These are phyloP conservation scores for Phylloporus scabripes DNA, from an alignment of 768 basidiomycete genomes.

Conservation along the genomic window DNA sequence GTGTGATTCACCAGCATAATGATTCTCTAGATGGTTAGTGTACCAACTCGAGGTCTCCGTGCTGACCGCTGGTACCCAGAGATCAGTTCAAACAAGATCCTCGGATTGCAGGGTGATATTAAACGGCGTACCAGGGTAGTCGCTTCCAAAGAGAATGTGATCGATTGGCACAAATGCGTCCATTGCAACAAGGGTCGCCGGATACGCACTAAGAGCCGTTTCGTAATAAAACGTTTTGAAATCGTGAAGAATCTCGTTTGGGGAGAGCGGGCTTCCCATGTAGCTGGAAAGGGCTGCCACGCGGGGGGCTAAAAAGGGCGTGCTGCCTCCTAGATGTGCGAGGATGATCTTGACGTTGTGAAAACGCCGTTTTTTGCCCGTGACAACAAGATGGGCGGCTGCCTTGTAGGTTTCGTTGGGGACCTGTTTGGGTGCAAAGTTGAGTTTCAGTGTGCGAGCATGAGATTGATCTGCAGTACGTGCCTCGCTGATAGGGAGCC, in stretches of 20 bases:
- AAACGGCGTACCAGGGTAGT: conserved; percentile 59
- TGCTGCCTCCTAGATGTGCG: conserved; percentile 70
- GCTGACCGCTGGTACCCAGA: conserved; percentile 46
- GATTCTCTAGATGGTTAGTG: conserved; percentile 45
- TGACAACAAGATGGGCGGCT: conserved; percentile 70
- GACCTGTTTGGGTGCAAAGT: conserved; percentile 39
- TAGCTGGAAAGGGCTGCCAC: conserved; percentile 62
- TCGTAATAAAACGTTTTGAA: conserved; percentile 73
- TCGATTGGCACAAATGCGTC: conserved; percentile 45
- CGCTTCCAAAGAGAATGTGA: conserved; percentile 64
- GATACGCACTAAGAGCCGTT: conserved; percentile 59
- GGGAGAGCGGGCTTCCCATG: conserved; percentile 63
- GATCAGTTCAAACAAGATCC: not conserved
- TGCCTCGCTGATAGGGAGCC: conserved; percentile 67
- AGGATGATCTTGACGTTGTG: conserved; percentile 58
- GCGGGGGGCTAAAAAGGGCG: conserved; percentile 59
- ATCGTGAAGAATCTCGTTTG: conserved; percentile 62
- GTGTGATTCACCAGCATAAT: conserved; percentile 38
- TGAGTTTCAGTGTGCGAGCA: not conserved
- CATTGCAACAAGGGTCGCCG: conserved; percentile 46
- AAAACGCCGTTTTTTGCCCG: conserved; percentile 62
- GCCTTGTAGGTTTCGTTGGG: conserved; percentile 83
- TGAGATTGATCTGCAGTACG: conserved; percentile 8
- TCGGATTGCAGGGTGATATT: not conserved
- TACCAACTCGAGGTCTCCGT: conserved; percentile 56